Evolutionary conservation across 2,329 filamentous ascomycete genomes (phyloP).

Genomic region (Raffaelea arxii): DNA sequence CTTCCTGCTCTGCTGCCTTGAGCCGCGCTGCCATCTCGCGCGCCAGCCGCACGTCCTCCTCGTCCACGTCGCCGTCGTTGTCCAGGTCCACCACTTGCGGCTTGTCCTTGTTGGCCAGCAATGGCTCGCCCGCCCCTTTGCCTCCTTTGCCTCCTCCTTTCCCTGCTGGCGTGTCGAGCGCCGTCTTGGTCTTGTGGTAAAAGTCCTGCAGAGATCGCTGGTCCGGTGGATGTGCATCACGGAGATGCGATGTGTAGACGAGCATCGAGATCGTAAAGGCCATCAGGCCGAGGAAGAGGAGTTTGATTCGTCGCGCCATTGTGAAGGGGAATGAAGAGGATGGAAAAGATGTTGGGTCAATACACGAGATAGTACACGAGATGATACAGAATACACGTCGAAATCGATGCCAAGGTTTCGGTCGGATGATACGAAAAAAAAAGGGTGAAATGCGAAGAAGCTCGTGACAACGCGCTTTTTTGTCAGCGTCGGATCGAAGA

Average conservation of each 20-base stretch:
- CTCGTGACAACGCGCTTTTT: too few species aligned
- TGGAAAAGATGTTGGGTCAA: too few species aligned
- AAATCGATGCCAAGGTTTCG: too few species aligned
- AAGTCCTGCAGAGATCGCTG: slow-evolving; percentile 37
- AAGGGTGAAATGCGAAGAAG: too few species aligned
- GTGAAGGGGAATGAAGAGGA: too few species aligned
- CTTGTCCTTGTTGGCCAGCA: too few species aligned
- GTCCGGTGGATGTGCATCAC: slow-evolving; percentile 38
- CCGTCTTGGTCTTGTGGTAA: slow-evolving; percentile 49
- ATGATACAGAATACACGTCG: too few species aligned
- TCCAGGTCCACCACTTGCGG: slow-evolving; percentile 37
- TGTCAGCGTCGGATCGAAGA: too few species aligned
- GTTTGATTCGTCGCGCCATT: slow-evolving; percentile 63
- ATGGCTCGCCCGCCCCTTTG: slow-evolving; percentile 22
- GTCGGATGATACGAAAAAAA: too few species aligned
- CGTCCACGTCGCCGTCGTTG: slow-evolving; percentile 44
- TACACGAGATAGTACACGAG: too few species aligned
- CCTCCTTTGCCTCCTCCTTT: not conserved
- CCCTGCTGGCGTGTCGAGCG: slow-evolving; percentile 28
- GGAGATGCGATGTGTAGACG: slow-evolving; percentile 59
- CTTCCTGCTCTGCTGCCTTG: slow-evolving; percentile 58
- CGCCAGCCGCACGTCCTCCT: slow-evolving; percentile 44
- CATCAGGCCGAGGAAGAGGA: slow-evolving; percentile 55
- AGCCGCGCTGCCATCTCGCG: slow-evolving; percentile 51
- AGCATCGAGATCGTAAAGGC: slow-evolving; percentile 57